Conservation (phyloP, 306 rosid genomes). For the Argentina anserina region DNA sequence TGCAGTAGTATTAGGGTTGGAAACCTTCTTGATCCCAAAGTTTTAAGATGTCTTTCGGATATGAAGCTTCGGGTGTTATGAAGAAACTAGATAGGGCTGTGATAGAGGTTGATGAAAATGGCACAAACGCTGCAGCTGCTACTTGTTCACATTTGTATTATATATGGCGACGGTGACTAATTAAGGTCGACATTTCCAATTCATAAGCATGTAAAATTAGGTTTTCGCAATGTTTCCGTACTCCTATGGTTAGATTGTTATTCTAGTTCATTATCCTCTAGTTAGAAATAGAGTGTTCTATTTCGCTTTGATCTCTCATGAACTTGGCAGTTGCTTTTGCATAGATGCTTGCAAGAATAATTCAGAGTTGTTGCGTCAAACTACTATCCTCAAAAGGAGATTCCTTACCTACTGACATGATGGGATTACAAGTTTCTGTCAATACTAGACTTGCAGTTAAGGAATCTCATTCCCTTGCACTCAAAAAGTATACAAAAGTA, state of each 20-base stretch:
- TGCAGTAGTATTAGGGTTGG: no score
- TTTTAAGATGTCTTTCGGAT: no score
- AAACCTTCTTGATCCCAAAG: no score
- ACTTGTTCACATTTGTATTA: background rate
- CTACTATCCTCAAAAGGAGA: background rate
- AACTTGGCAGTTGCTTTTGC: background rate
- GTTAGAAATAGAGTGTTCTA: no score
- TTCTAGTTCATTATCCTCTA: no score
- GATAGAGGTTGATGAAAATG: constrained; percentile 25
- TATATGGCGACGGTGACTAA: no score
- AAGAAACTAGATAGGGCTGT: background rate
- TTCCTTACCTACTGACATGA: background rate
- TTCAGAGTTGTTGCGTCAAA: background rate
- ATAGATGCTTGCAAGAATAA: background rate
- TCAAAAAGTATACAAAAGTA: background rate
- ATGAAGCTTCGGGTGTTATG: background rate
- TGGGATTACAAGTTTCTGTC: background rate
- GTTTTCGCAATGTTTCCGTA: no score
- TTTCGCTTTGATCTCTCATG: background rate
- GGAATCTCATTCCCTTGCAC: background rate
- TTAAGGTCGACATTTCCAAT: no score
- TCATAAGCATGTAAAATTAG: no score
- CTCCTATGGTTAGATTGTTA: no score
- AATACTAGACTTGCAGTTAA: background rate
- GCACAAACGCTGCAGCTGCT: constrained; percentile 19